Percentiles rank a stretch among this genome's conserved stretches.
phyloP scores from a whole-genome alignment of 2,329 filamentous ascomycete genomes.

The Fusarium irregulare region DNA sequence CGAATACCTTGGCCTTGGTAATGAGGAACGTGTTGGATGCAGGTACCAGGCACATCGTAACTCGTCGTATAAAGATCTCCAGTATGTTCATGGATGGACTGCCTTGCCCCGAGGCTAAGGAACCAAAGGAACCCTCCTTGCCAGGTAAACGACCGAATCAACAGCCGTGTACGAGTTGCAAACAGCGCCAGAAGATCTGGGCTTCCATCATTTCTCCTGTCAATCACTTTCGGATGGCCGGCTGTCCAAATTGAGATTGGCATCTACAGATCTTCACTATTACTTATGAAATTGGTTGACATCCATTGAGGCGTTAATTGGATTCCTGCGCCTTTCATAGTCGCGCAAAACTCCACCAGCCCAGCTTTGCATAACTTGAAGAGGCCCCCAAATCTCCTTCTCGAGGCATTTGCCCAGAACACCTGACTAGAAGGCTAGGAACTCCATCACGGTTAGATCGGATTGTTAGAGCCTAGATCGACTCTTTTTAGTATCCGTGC shows the following conservation, averaged over 20 bases:
- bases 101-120: not conserved
- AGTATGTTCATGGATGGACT: slow-evolving; percentile 9
- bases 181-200: slow-evolving; percentile 36
- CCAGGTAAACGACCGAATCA: slow-evolving; percentile 19
- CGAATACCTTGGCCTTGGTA: slow-evolving; percentile 31
- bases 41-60: slow-evolving; percentile 39
- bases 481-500: not conserved
- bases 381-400: slow-evolving; percentile 23
- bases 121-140: slow-evolving; percentile 1
- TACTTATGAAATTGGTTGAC: slow-evolving; percentile 11
- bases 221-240: slow-evolving; percentile 27
- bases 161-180: slow-evolving; percentile 8
- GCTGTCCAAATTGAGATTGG: slow-evolving; percentile 37
- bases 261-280: slow-evolving; percentile 40
- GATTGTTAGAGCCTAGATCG: slow-evolving; percentile 7
- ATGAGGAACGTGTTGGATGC: slow-evolving; percentile 31
- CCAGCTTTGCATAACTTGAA: slow-evolving; percentile 32
- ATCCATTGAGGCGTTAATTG: slow-evolving; percentile 33
- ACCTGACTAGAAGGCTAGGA: slow-evolving; percentile 16
- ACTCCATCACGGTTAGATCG: slow-evolving; percentile 17
- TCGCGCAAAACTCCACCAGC: slow-evolving; percentile 30
- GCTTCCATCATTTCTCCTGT: slow-evolving; percentile 39
- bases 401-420: slow-evolving; percentile 13
- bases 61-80: slow-evolving; percentile 34
- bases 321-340: slow-evolving; percentile 30